Conservation (phyloP, 2,329 filamentous ascomycete species). For the Seiridium cupressi region DNA sequence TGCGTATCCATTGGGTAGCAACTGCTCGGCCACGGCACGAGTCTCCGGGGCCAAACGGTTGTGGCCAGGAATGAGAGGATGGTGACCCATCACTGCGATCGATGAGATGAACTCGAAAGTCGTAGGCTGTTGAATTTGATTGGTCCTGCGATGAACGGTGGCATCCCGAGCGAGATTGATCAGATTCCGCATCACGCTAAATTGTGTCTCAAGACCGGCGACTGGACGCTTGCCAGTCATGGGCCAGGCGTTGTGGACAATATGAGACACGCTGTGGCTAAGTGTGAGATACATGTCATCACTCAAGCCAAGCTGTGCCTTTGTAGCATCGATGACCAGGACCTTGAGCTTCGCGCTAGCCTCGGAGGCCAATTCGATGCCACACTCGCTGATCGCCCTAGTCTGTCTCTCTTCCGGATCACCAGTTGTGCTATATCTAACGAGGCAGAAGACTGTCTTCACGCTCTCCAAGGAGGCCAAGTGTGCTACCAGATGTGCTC, state of each 20-base stretch:
- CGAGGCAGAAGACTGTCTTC: slow-evolving; percentile 40
- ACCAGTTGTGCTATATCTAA: slow-evolving; percentile 30
- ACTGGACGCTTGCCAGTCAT: slow-evolving; percentile 42
- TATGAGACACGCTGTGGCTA: slow-evolving; percentile 39
- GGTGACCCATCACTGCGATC: slow-evolving; percentile 32
- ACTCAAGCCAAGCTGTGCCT: slow-evolving; percentile 40
- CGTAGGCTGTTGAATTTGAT: slow-evolving; percentile 14
- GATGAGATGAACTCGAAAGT: slow-evolving; percentile 40
- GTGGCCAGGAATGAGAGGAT: slow-evolving; percentile 15
- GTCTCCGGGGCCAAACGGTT: slow-evolving; percentile 39
- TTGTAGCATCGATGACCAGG: slow-evolving; percentile 37
- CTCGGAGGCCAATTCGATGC: slow-evolving; percentile 7
- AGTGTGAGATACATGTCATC: slow-evolving; percentile 35
- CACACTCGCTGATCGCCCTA: slow-evolving; percentile 12
- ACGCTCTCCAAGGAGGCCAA: slow-evolving; percentile 26
- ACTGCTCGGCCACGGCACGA: slow-evolving; percentile 31
- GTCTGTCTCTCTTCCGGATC: slow-evolving; percentile 8
- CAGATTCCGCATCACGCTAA: slow-evolving; percentile 44
- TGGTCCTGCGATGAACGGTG: slow-evolving; percentile 8
- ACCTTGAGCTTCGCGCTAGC: slow-evolving; percentile 34
- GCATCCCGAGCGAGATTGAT: slow-evolving; percentile 38
- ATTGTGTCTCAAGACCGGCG: slow-evolving; percentile 37
- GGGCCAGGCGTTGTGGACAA: slow-evolving; percentile 51
- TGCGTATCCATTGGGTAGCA: slow-evolving; percentile 45
- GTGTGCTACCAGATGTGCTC: slow-evolving; percentile 30